A percentile compares a stretch with the other conserved stretches of the same genome.
Evolutionary conservation across 345 rosid genomes (phyloP).

Genomic region (Anacardium occidentale): DNA sequence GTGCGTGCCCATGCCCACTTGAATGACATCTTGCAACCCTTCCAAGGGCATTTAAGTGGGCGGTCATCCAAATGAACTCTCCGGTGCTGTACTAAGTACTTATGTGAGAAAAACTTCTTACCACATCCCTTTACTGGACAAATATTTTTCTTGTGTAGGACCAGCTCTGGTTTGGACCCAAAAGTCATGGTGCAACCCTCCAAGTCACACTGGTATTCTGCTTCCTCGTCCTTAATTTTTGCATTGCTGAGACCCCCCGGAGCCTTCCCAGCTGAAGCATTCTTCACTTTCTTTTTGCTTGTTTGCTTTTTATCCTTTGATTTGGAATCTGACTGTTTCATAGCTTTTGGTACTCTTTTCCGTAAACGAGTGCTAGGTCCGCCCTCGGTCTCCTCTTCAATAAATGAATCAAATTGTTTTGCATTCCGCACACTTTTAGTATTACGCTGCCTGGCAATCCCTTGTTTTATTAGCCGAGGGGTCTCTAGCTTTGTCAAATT

Average conservation of each 20-base stretch:
- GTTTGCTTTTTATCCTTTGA: conserved; percentile 49
- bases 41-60: conserved; percentile 99
- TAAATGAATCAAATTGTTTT: conserved; percentile 23
- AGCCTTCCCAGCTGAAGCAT: conserved; percentile 31
- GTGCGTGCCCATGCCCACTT: conserved; percentile 99
- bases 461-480: conserved; percentile 38
- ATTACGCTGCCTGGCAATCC: conserved; percentile 26
- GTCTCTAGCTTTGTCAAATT: conserved; percentile 16
- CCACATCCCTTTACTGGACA: conserved; percentile 95
- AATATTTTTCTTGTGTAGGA: conserved; percentile 69
- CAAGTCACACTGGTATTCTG: conserved; percentile 70
- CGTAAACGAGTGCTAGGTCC: conserved; percentile 81
- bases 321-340: conserved; percentile 35
- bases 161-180: conserved; percentile 60
- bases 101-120: conserved; percentile 92
- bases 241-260: conserved; percentile 28
- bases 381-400: conserved; percentile 48
- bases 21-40: conserved; percentile 94
- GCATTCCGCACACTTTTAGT: conserved; percentile 31
- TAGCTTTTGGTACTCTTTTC: conserved; percentile 51
- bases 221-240: conserved; percentile 50
- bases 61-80: conserved; percentile 87
- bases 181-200: conserved; percentile 95
- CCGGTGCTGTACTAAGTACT: conserved; percentile 90
- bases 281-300: conserved; percentile 45